Evolutionary conservation across 768 basidiomycete species (phyloP), one percentile per base, ranked within the genome.

Genomic region (Trametes gibbosa): DNA sequence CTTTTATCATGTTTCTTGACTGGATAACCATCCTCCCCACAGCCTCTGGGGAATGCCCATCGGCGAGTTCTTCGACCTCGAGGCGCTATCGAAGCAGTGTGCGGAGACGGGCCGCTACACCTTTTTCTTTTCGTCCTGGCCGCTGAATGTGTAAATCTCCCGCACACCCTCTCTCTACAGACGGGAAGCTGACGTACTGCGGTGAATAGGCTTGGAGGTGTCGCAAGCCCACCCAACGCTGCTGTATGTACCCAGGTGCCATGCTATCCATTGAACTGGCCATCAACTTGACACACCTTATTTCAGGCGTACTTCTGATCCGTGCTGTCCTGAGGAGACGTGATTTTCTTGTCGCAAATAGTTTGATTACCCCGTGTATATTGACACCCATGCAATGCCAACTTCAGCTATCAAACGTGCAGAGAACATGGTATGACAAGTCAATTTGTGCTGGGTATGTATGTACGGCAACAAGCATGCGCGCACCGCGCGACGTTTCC

Each of bases 51-150:
- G 87, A 4, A 87, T 89, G 85, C 86, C 86, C 25, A 83, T 89
- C 84, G 87, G 85, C 37, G 88, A 89, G 73, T 79, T 88, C 65
- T 88, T 89, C 68, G 87, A 89, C 69, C 73, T 89, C 39, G 87
- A 89, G 68, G 77, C 78, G 57, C 75, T 89, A 2, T 79, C 84
- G 12, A 71, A 79, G 58, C 72, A 74, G 8, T 89, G 85, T 66
- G 79, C 78, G 5, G 79, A 81, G 61, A 81, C 80, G 1, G 78
- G 80, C 5, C 73, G 85, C 64, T 89, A 86, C 68, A 85, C 84
- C 10, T 88, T 90, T 70, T 89, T 89, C 78, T 87, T 89, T 73
- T 79, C 85, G 1, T 88, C 85, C 2, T 88, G 85, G 86, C 87
- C 87, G 0, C 74, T 90, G 61, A 81, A 87, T 68, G 82, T 89